These are phyloP conservation scores for Bipolaris victoriae DNA, from an alignment of 2,329 filamentous ascomycete genomes.

Conservation along the genomic window DNA sequence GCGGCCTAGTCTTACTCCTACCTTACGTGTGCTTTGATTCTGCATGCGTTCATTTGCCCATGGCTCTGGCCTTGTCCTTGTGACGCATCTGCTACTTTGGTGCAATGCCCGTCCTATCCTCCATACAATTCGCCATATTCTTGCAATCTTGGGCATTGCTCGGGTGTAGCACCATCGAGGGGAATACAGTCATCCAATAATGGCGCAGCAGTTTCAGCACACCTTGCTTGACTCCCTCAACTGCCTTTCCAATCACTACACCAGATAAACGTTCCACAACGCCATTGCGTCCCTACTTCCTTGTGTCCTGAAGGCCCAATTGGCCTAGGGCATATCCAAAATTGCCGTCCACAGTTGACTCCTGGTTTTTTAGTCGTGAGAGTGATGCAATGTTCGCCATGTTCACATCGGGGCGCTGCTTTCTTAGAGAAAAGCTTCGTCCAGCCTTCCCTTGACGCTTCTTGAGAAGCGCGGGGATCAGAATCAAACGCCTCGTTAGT, in stretches of 20 bases:
- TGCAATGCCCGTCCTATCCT: not conserved
- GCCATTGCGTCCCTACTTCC: slow-evolving; percentile 83
- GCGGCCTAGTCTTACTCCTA: not conserved
- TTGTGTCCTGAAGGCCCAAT: slow-evolving; percentile 85
- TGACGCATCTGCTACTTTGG: too few relatives aligned
- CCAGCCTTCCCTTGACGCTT: slow-evolving; percentile 76
- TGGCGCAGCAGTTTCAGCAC: not conserved
- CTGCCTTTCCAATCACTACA: slow-evolving; percentile 64
- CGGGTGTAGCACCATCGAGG: not conserved
- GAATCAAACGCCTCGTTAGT: slow-evolving; percentile 17
- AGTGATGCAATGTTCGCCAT: slow-evolving; percentile 84
- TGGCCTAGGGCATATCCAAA: slow-evolving; percentile 73
- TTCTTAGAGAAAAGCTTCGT: slow-evolving; percentile 80
- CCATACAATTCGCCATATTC: not conserved
- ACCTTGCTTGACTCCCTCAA: not conserved
- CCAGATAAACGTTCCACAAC: slow-evolving; percentile 84
- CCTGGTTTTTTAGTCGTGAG: slow-evolving; percentile 88
- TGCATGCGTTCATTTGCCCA: too few relatives aligned
- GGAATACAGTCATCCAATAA: not conserved
- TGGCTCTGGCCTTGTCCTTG: too few relatives aligned
- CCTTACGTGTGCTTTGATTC: not conserved
- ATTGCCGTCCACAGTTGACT: slow-evolving; percentile 72
- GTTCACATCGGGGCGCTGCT: slow-evolving; percentile 79
- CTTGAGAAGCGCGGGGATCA: slow-evolving; percentile 60
- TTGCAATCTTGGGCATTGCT: not conserved